Evolutionary conservation across 495 filamentous ascomycete species (phyloP), one percentile per base, ranked within the genome.

Genomic region (Neurospora tetraspora): DNA sequence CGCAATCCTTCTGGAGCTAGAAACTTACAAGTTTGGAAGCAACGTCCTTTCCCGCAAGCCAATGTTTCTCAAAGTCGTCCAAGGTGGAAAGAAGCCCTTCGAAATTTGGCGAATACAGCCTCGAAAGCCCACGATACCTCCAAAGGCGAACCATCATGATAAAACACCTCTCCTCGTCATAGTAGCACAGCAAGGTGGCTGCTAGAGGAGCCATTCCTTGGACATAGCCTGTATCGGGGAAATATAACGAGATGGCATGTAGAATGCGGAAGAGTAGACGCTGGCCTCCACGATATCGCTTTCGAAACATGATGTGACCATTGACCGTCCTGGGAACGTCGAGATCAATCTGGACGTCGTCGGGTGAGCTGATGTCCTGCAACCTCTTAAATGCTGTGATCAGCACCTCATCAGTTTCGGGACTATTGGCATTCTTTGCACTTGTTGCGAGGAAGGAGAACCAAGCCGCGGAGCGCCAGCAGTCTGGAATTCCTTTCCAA

Each of bases 401-500:
- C 20, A 99, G 86, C 59, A 93, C 85, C 38, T 90, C 88, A 69
- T 97, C 93, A 1, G 88, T 84, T 4, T 88, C 86, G 42, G 85
- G 86, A 75, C 85, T 85, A 71, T 82, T 84, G 71, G 87, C 85
- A 69, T 83, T 86, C 78, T 87, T 91, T n/a, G 94, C 93, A 78
- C 92, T 95, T 11, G 91, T 81, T n/a, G 90, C 87, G 7, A 99
- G 86, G 81, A 99, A 99, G 7, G 94, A 91, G 80, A 94, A 93
- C 96, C 96, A 99, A 12, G 96, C 96, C 6, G 93, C 92, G 37
- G 92, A 87, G 31, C 96, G 90, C 96, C 96, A 99, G 74, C 93
- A 89, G 81, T 99, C 96, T 3, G 96, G 96, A 73, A 99, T 97
- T 40, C 96, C 96, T 82, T 99, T 99, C 96, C 96, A 99, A 3